Conservation (phyloP, 371 early-diverging fungal species). For the Syncephalis plumigaleata region DNA sequence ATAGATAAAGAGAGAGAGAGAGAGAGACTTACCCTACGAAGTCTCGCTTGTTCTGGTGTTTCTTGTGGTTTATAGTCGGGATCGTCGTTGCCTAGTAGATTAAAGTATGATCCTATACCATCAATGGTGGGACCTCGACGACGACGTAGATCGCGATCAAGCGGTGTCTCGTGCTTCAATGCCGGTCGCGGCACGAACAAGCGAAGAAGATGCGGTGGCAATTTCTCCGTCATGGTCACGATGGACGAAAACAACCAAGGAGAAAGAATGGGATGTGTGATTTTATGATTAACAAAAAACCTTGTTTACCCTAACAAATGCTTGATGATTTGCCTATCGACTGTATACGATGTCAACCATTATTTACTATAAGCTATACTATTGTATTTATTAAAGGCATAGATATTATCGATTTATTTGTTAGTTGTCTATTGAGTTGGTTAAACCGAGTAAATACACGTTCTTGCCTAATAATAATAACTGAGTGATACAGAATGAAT, state of each 20-base stretch:
- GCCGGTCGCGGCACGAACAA: constrained; percentile 90
- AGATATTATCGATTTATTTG: no score
- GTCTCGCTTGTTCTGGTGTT: constrained; percentile 42
- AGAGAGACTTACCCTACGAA: constrained; percentile 33
- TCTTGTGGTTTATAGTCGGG: constrained; percentile 56
- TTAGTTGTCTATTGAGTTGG: no score
- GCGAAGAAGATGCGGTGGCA: constrained; percentile 70
- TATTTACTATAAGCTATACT: no score
- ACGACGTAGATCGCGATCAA: constrained; percentile 53
- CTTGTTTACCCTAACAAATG: no score
- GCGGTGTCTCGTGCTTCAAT: constrained; percentile 42
- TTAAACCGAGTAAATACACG: no score
- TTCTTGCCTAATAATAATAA: no score
- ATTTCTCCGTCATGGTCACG: constrained; percentile 41
- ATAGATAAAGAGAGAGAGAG: not conserved
- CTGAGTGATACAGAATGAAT: no score
- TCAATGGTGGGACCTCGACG: constrained; percentile 34
- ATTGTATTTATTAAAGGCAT: no score
- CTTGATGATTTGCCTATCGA: no score
- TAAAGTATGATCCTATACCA: constrained; percentile 49
- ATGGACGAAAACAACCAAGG: not conserved
- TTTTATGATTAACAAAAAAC: no score
- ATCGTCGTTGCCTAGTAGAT: constrained; percentile 40
- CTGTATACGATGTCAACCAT: no score
- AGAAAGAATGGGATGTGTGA: no score